Evolutionary conservation across 768 basidiomycete species (phyloP).

Genomic region (Omphalotus guepiniiformis): DNA sequence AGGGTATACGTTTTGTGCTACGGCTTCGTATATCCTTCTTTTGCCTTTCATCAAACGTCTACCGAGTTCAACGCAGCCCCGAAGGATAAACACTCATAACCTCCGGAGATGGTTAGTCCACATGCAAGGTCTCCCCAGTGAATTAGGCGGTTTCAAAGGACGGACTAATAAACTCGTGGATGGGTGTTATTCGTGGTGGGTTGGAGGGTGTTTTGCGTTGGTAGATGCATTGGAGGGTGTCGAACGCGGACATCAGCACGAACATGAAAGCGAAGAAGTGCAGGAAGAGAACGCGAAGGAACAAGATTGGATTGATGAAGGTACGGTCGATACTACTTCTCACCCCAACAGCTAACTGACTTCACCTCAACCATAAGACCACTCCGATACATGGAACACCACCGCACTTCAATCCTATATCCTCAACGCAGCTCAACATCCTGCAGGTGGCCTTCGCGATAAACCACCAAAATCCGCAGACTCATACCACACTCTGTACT

Average conservation of each 20-base stretch:
- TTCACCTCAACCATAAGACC: too few relatives aligned
- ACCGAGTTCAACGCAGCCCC: constrained; percentile 19
- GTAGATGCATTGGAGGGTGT: constrained; percentile 55
- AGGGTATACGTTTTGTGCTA: constrained; percentile 93
- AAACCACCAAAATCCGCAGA: constrained; percentile 96
- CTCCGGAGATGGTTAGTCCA: constrained; percentile 78
- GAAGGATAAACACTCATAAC: constrained; percentile 50
- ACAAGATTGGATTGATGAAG: constrained; percentile 66
- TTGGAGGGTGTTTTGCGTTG: constrained; percentile 81
- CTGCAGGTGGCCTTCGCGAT: constrained; percentile 84
- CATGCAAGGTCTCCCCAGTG: constrained; percentile 80
- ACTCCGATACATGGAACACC: constrained; percentile 52
- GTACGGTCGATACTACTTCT: too few relatives aligned
- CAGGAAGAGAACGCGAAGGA: too few relatives aligned
- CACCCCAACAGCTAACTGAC: constrained; percentile 25
- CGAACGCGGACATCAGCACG: constrained; percentile 29
- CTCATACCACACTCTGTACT: constrained; percentile 92
- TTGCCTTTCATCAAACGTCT: constrained; percentile 40
- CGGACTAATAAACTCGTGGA: constrained; percentile 98
- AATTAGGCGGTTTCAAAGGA: constrained; percentile 90
- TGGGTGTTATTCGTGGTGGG: constrained; percentile 99
- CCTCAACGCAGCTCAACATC: constrained; percentile 79
- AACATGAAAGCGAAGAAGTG: constrained; percentile 24
- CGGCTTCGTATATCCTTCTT: constrained; percentile 80
- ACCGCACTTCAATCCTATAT: constrained; percentile 84